Conservation (phyloP, 2,329 filamentous ascomycete species). For the Mycogone perniciosa region DNA sequence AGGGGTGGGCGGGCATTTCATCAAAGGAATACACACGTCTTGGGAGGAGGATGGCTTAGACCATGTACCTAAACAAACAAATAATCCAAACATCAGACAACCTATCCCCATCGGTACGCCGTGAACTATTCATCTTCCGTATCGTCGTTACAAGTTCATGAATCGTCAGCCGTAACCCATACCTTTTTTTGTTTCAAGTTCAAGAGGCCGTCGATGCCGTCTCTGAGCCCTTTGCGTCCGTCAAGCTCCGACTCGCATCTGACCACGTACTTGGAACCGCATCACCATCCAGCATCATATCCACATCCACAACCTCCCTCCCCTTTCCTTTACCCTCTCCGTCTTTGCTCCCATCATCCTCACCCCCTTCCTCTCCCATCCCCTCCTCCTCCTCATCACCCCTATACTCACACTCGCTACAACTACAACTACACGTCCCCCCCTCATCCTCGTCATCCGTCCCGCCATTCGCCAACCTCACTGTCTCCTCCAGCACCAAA, state of each 20-base stretch:
- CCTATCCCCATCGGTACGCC: background rate
- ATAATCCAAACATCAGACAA: background rate
- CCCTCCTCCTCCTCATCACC: slow-evolving; percentile 8
- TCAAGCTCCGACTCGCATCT: slow-evolving; percentile 32
- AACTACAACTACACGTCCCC: slow-evolving; percentile 28
- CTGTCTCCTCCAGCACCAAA: slow-evolving; percentile 57
- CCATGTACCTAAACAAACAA: no score
- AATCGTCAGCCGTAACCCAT: background rate
- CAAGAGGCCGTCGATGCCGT: slow-evolving; percentile 30
- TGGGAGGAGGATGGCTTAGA: no score
- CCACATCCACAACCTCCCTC: slow-evolving; percentile 11
- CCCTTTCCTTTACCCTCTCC: slow-evolving; percentile 12
- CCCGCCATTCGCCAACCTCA: slow-evolving; percentile 45
- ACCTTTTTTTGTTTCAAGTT: background rate
- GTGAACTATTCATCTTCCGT: background rate
- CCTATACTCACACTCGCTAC: slow-evolving; percentile 29
- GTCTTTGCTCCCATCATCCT: slow-evolving; percentile 2
- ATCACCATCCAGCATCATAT: slow-evolving; percentile 17
- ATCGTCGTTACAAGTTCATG: background rate
- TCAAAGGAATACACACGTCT: background rate
- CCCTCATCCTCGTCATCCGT: slow-evolving; percentile 17
- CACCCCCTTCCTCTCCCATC: slow-evolving; percentile 13
- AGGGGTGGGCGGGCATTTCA: background rate
- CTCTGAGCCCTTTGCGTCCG: slow-evolving; percentile 33
- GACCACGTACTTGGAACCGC: slow-evolving; percentile 25